Evolutionary conservation across 345 rosid species (phyloP), one percentile per base, ranked within the genome.

Genomic region (Brassica nigra): DNA sequence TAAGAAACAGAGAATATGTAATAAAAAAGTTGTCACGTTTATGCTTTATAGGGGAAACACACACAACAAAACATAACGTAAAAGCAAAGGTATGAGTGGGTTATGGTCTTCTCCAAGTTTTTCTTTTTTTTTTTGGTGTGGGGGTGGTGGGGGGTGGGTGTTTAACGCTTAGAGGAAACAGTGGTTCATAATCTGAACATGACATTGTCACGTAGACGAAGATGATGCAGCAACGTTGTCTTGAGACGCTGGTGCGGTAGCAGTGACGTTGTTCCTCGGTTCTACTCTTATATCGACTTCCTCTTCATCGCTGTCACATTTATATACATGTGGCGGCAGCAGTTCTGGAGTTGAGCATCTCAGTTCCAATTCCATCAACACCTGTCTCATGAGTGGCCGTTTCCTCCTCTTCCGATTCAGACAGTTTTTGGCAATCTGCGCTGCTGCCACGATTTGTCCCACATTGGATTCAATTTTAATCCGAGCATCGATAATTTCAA

Each of bases 381-480:
- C 88, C 63, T 85, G 52, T 20, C 79, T 83, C 89, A 85, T 86
- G 15, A 75, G 47, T 5, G 89, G 87, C 20, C 85, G 77, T 14
- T 81, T 63, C 11, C 42, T 76, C 7, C 85, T 83, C 16, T 76
- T 75, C 4, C 78, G 15, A 34, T n/a, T 36, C 44, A 87, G 63
- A 37, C 86, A 85, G 23, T 71, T 80, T 54, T 29, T 76, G 0
- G 81, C 90, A 2, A 87, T 47, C 31, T 44, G 39, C 5, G 39
- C 39, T 36, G 8, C 39, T 6, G 39, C 39, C 39, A 36, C 7
- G 39, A 36, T 7, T 36, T 36, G 39, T 36, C 39, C 39, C 39
- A 36, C 39, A 5, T 36, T 36, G 8, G 39, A 36, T 36, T 36
- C 39, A 36, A 4, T 6, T 36, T 5, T 36, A 6, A 36, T 36